A percentile compares a stretch with the other conserved stretches of the same genome.
phyloP scores from a whole-genome alignment of 768 basidiomycete genomes.

The Suillus subluteus region DNA sequence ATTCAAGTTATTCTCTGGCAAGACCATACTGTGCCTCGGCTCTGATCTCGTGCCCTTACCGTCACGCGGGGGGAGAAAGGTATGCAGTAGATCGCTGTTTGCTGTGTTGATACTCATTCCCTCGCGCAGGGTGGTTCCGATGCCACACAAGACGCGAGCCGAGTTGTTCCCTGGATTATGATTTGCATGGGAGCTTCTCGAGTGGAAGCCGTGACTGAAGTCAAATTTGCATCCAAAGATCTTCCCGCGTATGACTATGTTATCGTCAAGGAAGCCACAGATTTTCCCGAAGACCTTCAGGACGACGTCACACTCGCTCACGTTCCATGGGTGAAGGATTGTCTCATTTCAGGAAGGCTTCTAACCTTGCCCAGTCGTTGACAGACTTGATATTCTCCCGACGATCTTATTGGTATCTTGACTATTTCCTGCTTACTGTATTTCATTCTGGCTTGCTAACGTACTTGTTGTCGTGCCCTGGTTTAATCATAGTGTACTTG shows the following conservation, averaged over 20 bases:
- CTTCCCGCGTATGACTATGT: slow-evolving; percentile 58
- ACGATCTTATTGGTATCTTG: slow-evolving; percentile 7
- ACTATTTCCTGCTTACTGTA: slow-evolving; percentile 6
- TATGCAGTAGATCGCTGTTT: slow-evolving; percentile 5
- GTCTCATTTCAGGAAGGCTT: slow-evolving; percentile 65
- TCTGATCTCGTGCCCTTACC: slow-evolving; percentile 54
- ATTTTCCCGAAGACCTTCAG: slow-evolving; percentile 32
- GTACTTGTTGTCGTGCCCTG: slow-evolving; percentile 11
- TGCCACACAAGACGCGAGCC: slow-evolving; percentile 41
- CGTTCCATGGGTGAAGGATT: slow-evolving; percentile 79
- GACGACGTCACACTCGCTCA: slow-evolving; percentile 45
- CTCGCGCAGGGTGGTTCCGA: slow-evolving; percentile 27
- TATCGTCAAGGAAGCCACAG: slow-evolving; percentile 55
- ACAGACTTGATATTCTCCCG: neutral
- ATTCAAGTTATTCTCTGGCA: slow-evolving; percentile 56
- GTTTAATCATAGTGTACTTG: slow-evolving; percentile 19
- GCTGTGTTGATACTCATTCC: slow-evolving; percentile 7
- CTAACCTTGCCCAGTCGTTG: slow-evolving; percentile 31
- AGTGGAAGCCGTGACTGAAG: slow-evolving; percentile 67
- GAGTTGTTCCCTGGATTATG: slow-evolving; percentile 64
- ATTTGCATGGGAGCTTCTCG: slow-evolving; percentile 75
- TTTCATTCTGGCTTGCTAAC: slow-evolving; percentile 7
- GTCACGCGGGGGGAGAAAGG: slow-evolving; percentile 27
- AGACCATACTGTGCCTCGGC: slow-evolving; percentile 64
- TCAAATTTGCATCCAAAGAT: slow-evolving; percentile 40